A percentile compares a stretch with the other conserved stretches of the same genome.
Conservation (phyloP, 192 early-diverging fungal species). For the Coemansia aciculifera region DNA sequence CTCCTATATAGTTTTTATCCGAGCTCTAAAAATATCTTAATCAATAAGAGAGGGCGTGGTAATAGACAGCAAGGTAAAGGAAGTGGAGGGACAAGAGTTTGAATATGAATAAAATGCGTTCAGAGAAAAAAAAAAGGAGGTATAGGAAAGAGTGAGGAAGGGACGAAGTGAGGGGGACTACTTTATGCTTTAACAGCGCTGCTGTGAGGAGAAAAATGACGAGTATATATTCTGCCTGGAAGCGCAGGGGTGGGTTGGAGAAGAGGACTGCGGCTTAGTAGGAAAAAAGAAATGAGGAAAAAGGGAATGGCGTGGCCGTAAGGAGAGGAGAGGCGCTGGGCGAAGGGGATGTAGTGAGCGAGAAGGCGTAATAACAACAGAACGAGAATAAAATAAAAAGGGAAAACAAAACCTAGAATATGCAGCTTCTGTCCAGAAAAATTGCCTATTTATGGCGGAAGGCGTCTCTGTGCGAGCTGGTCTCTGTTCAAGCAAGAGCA, state of each 20-base stretch:
- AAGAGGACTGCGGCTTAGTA: conserved; percentile 13
- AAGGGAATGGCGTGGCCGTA: neutral
- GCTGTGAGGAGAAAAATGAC: neutral
- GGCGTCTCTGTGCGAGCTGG: neutral
- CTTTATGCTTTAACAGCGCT: conserved; percentile 7
- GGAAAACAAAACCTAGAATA: conserved; percentile 1
- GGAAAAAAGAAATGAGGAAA: neutral
- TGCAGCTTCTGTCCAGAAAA: neutral
- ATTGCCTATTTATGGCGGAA: neutral
- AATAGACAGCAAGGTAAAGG: neutral
- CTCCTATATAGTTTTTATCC: neutral
- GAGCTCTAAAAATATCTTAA: conserved; percentile 7
- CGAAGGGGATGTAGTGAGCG: conserved; percentile 4
- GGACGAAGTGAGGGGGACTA: neutral
- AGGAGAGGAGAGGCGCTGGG: conserved; percentile 1
- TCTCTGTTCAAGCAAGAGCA: neutral
- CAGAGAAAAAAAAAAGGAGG: neutral
- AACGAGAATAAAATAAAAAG: conserved; percentile 7
- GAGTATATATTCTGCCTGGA: conserved; percentile 6
- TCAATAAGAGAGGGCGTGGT: conserved; percentile 3
- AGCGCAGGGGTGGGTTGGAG: neutral
- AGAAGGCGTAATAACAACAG: conserved; percentile 5
- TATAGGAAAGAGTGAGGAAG: neutral
- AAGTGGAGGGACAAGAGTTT: neutral
- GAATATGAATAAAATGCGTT: neutral